A percentile compares a stretch with the other conserved stretches of the same genome.
phyloP scores from a whole-genome alignment of 306 rosid genomes.

The Medicago ruthenica region DNA sequence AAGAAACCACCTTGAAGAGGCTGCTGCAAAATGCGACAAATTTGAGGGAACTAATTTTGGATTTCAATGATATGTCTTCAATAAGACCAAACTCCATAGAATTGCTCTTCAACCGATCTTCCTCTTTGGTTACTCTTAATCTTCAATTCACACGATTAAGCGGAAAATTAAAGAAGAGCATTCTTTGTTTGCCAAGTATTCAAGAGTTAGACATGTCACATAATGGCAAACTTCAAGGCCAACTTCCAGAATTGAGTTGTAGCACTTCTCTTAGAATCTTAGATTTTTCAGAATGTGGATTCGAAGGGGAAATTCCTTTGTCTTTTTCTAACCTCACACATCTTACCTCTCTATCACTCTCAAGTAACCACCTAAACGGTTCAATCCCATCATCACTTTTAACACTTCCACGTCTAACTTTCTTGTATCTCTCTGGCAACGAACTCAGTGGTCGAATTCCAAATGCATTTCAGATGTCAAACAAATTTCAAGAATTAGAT shows the following conservation, averaged over 20 bases:
- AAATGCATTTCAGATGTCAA: neutral
- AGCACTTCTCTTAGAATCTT: neutral
- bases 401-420: neutral
- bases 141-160: neutral
- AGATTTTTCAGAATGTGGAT: neutral
- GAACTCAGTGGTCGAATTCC: neutral
- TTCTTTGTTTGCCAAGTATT: neutral
- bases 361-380: neutral
- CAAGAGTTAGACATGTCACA: neutral
- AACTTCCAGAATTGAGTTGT: constrained; percentile 22
- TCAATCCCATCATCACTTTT: constrained; percentile 11
- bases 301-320: neutral
- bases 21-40: constrained; percentile 6
- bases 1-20: constrained; percentile 4
- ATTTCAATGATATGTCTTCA: neutral
- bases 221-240: neutral
- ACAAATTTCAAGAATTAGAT: neutral
- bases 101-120: neutral
- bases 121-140: constrained; percentile 22
- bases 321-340: constrained; percentile 14
- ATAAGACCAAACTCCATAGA: neutral
- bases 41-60: neutral
- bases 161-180: neutral
- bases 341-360: neutral
- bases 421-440: neutral